phyloP scores from a whole-genome alignment of 495 filamentous ascomycete genomes.

The Annulohypoxylon bovei region DNA sequence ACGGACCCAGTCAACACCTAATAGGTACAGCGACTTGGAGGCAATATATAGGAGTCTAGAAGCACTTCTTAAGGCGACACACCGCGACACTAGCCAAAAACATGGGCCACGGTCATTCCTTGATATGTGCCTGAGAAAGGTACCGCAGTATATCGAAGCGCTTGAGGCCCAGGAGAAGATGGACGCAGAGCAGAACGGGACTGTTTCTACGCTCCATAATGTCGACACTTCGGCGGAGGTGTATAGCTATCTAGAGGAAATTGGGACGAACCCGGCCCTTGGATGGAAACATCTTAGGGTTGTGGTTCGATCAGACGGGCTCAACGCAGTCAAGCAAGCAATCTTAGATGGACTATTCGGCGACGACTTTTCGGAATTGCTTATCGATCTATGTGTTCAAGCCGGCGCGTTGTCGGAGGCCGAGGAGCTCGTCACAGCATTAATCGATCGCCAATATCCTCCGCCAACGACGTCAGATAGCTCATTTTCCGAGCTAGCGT shows the following conservation, averaged over 20 bases:
- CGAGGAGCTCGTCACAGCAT: constrained; percentile 49
- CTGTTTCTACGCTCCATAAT: constrained; percentile 50
- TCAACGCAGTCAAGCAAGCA: constrained; percentile 61
- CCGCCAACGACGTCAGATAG: constrained; percentile 47
- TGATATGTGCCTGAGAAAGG: constrained; percentile 69
- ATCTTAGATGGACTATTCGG: constrained; percentile 45
- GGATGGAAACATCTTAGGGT: constrained; percentile 74
- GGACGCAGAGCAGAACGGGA: constrained; percentile 62
- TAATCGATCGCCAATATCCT: constrained; percentile 49
- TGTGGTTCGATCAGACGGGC: constrained; percentile 73
- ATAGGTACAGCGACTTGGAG: constrained; percentile 41
- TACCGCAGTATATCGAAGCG: constrained; percentile 70
- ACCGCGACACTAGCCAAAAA: constrained; percentile 30
- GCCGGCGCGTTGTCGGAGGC: constrained; percentile 53
- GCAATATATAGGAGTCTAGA: constrained; percentile 61
- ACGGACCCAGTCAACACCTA: constrained; percentile 19
- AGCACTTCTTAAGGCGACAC: constrained; percentile 59
- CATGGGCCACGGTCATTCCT: constrained; percentile 67
- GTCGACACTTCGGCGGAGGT: constrained; percentile 59
- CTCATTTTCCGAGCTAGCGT: constrained; percentile 31
- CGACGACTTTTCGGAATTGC: constrained; percentile 48
- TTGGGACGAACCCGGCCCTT: constrained; percentile 57
- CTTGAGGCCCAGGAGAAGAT: constrained; percentile 64
- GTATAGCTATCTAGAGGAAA: constrained; percentile 72
- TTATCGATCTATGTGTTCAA: constrained; percentile 56